Percentiles rank a stretch among this genome's conserved stretches.
Evolutionary conservation across 2,329 filamentous ascomycete genomes (phyloP).

Genomic region (Penicillium sp.): DNA sequence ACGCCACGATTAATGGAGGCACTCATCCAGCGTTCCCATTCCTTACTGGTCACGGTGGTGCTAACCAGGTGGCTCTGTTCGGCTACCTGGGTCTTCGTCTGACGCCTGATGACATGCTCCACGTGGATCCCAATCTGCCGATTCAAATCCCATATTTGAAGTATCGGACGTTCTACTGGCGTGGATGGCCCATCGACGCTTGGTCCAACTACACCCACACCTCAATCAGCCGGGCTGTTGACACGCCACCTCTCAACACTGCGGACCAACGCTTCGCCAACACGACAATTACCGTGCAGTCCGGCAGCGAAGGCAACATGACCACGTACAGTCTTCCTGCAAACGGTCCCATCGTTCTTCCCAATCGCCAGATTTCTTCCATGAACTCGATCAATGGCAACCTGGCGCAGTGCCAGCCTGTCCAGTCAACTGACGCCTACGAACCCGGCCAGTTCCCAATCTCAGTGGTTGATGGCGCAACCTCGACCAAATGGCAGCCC

Average conservation of each 20-base stretch:
- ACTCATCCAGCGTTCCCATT: conserved; percentile 70
- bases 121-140: conserved; percentile 64
- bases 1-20: conserved; percentile 60
- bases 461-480: conserved; percentile 64
- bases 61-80: conserved; percentile 65
- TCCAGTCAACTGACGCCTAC: conserved; percentile 48
- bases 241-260: conserved; percentile 45
- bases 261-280: conserved; percentile 57
- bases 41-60: conserved; percentile 67
- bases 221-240: conserved; percentile 54
- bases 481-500: conserved; percentile 67
- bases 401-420: conserved; percentile 62
- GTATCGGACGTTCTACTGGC: conserved; percentile 66
- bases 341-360: conserved; percentile 53
- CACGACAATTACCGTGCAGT: conserved; percentile 57
- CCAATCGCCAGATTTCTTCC: conserved; percentile 58
- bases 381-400: conserved; percentile 58
- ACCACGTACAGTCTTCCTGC: conserved; percentile 48
- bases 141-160: conserved; percentile 61
- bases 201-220: conserved; percentile 65
- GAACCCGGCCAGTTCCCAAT: conserved; percentile 68
- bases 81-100: conserved; percentile 66
- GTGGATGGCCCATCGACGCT: conserved; percentile 62
- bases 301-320: conserved; percentile 48
- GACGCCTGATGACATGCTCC: conserved; percentile 56